A percentile compares a stretch with the other conserved stretches of the same genome.
phyloP scores from a whole-genome alignment of 768 basidiomycete species.

The Coprinopsis cinerea region DNA sequence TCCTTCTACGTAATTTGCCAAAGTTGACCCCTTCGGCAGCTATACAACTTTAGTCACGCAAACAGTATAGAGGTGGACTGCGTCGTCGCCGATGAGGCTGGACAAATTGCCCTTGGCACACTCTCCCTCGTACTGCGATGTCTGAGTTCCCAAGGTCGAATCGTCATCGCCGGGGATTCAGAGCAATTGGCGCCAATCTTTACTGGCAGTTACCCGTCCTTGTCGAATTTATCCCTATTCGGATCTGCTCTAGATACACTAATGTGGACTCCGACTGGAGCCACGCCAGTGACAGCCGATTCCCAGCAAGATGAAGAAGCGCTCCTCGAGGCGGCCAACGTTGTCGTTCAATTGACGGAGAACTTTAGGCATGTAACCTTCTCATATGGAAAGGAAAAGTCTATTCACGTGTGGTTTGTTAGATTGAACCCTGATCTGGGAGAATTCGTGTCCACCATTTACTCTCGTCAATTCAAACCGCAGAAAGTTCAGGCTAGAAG shows the following conservation, averaged over 20 bases:
- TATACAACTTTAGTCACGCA: constrained; percentile 42
- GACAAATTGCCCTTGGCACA: constrained; percentile 42
- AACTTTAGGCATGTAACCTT: constrained; percentile 37
- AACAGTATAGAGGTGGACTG: constrained; percentile 35
- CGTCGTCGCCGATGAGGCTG: constrained; percentile 45
- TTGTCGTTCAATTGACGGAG: constrained; percentile 44
- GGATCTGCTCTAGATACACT: constrained; percentile 45
- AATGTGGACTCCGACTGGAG: constrained; percentile 23
- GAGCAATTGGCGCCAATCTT: constrained; percentile 48
- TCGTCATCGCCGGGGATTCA: constrained; percentile 47
- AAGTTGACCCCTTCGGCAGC: constrained; percentile 19
- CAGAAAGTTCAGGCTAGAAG: constrained; percentile 40
- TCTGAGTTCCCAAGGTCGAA: constrained; percentile 29
- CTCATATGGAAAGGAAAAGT: neutral
- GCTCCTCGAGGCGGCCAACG: constrained; percentile 24
- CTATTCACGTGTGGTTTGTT: neutral
- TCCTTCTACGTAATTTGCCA: neutral
- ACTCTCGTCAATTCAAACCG: constrained; percentile 40
- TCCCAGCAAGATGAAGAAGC: constrained; percentile 15
- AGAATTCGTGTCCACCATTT: constrained; percentile 49
- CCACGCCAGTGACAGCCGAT: constrained; percentile 10
- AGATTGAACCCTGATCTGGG: constrained; percentile 48
- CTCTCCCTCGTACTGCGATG: constrained; percentile 40
- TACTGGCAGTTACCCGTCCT: constrained; percentile 38
- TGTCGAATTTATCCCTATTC: constrained; percentile 33